Base-by-base conservation (phyloP, 169 alveolate species). In the Eimeria praecox region DNA sequence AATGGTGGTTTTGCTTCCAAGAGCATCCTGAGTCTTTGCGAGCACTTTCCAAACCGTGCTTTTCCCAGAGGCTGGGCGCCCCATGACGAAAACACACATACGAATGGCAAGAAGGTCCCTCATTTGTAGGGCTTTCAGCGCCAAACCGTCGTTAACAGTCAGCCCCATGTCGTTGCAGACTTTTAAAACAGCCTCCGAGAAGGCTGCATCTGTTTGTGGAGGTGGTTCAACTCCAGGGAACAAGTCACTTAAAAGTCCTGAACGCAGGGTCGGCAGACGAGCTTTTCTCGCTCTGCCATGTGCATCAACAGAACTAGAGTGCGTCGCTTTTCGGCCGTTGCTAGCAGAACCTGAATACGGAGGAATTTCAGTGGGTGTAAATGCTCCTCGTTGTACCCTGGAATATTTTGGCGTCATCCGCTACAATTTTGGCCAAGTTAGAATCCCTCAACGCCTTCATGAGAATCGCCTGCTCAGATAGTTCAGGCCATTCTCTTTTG, bases 61-160 rank as follows among this genome's bases (percentile, higher is more conserved):
- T 95, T 99, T 99, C 92, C 99, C 99, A 80, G 99, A 97, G 71
- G 99, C 99, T 54, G 99, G 99, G 12, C 98, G 98, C 49, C 99
- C 99, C 99, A 99, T 99, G 94, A 98, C 98, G 98, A 99, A 99
- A 95, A 99, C 99, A 95, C 99, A 99, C 97, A 98, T 99, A 95
- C 99, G 88, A 96, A 99, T 99, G 92, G 98, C 99, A 24, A 98
- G 97, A 56, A 99, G 96, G 96, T 99, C 99, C 87, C 98, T 96
- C 88, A 98, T 95, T 97, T 99, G 99, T 22, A 98, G 99, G 92
- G 99, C 98, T 97, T 99, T 99, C 86, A 98, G 96, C 73, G 98
- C 97, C 90, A 98, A 97, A 90, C 98, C 90, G 20, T 94, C 91
- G 94, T 98, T 97, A 71, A 95, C 92, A 73, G 92, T 96, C 86